These are phyloP conservation scores for Themeda triandra DNA, from an alignment of 176 grass and related monocot species.

Conservation along the genomic window DNA sequence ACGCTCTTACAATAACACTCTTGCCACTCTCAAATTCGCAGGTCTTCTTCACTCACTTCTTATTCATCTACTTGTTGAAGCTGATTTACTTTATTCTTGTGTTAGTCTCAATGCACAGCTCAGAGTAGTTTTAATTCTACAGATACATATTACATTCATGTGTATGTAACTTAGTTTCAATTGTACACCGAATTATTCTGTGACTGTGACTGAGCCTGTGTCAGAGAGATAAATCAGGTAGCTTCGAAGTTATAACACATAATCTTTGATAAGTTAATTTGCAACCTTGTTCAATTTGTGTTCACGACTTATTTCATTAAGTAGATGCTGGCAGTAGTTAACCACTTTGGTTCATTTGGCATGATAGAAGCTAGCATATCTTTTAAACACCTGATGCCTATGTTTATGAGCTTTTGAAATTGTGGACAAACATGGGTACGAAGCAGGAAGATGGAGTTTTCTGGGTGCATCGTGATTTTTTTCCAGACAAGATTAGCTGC, in stretches of 20 bases:
- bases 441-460: background rate
- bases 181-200: background rate
- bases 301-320: background rate
- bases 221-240: background rate
- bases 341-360: background rate
- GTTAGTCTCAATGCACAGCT: background rate
- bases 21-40: constrained; percentile 79
- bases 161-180: background rate
- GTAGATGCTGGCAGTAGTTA: background rate
- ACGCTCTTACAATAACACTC: constrained; percentile 66
- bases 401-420: background rate
- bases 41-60: constrained; percentile 26
- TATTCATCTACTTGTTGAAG: background rate
- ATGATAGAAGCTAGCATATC: background rate
- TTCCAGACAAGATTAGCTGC: background rate
- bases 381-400: background rate
- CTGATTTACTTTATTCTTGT: background rate
- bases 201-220: background rate
- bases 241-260: background rate
- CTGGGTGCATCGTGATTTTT: background rate
- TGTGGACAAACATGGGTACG: background rate
- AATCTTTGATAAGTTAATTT: background rate
- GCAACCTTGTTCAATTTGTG: background rate
- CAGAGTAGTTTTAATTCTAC: background rate
- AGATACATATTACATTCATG: too few species aligned